phyloP scores from a whole-genome alignment of 2,329 filamentous ascomycete species.

The Penicillium decumbens region DNA sequence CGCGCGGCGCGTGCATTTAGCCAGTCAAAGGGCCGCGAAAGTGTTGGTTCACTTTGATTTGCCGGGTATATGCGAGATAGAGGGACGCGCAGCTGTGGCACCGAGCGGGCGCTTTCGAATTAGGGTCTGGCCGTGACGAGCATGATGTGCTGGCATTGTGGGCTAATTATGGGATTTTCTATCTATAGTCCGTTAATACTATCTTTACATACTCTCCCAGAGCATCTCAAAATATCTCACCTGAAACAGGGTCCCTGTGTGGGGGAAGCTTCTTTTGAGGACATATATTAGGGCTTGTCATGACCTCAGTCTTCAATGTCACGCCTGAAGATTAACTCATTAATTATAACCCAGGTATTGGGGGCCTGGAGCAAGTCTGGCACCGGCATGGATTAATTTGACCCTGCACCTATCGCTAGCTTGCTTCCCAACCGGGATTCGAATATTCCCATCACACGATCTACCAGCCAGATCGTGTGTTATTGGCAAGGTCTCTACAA shows the following conservation, averaged over 20 bases:
- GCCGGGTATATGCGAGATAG: conserved; percentile 2
- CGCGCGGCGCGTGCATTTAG: conserved; percentile 8
- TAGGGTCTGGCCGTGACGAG: neutral
- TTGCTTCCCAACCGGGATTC: conserved; percentile 1
- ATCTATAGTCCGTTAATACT: conserved; percentile 20
- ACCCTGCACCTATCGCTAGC: conserved; percentile 2
- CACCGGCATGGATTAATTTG: conserved; percentile 4
- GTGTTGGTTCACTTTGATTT: conserved; percentile 16
- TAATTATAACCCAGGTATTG: neutral
- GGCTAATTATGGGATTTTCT: conserved; percentile 24
- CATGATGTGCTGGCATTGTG: conserved; percentile 8
- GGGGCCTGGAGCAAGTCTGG: neutral
- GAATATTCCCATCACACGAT: conserved; percentile 11
- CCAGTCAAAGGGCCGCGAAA: conserved; percentile 8
- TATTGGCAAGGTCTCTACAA: conserved; percentile 1
- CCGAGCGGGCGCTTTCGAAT: conserved; percentile 4
- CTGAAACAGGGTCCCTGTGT: conserved; percentile 21
- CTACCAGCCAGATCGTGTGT: neutral
- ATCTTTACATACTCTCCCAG: conserved; percentile 3
- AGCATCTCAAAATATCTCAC: conserved; percentile 16
- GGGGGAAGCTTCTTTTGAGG: neutral
- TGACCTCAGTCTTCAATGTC: neutral
- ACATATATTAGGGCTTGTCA: neutral
- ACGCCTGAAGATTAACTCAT: neutral
- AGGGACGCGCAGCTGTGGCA: neutral